Percentiles rank a stretch among this genome's conserved stretches.
phyloP scores from a whole-genome alignment of 129 eudicot species.

The Helianthus tuberosus region DNA sequence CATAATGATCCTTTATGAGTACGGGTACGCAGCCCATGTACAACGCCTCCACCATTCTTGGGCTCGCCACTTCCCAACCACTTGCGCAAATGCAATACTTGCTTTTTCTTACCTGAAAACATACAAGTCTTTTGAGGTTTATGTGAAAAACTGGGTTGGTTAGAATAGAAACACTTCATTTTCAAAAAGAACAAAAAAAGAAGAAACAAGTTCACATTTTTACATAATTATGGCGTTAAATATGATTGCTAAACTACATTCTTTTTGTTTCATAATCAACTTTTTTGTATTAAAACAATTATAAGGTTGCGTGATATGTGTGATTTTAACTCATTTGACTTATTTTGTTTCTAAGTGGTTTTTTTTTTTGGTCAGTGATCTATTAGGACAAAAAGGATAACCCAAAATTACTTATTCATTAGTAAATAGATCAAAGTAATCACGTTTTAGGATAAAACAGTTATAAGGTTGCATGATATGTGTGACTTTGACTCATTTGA shows the following conservation, averaged over 20 bases:
- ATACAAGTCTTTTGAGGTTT: background rate
- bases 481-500: too few species aligned
- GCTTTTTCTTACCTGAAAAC: constrained; percentile 43
- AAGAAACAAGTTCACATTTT: background rate
- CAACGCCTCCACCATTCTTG: constrained; percentile 79
- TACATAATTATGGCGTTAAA: background rate
- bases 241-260: too few species aligned
- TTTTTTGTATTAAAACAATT: too few species aligned
- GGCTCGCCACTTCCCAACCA: constrained; percentile 90
- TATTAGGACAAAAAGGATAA: too few species aligned
- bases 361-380: background rate
- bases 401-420: too few species aligned
- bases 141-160: background rate
- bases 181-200: background rate
- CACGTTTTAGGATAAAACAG: too few species aligned
- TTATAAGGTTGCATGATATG: too few species aligned
- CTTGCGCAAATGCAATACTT: constrained; percentile 86
- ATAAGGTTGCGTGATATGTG: too few species aligned
- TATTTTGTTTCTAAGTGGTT: too few species aligned
- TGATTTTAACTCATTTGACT: too few species aligned
- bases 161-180: background rate
- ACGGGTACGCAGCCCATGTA: constrained; percentile 85
- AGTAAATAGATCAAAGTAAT: too few species aligned
- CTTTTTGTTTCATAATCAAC: too few species aligned
- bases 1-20: constrained; percentile 60